Percentiles rank a stretch among this genome's conserved stretches.
These are phyloP conservation scores for Dryas octopetala DNA, from an alignment of 306 rosid genomes.

Conservation along the genomic window DNA sequence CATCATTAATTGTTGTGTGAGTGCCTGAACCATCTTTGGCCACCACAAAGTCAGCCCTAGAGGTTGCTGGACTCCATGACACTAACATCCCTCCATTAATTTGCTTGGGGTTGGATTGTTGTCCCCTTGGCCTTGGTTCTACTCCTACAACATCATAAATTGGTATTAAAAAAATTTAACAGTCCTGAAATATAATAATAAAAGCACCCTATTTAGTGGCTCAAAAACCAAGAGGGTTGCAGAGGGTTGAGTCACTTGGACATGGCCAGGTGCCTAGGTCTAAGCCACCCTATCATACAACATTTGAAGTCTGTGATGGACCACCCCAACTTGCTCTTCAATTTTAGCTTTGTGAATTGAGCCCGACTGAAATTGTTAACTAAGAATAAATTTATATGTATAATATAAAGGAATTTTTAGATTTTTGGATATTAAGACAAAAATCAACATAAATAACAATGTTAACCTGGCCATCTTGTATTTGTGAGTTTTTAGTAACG, in stretches of 20 bases:
- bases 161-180: background rate
- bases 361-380: too few relatives aligned
- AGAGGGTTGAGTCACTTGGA: background rate
- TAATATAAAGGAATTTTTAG: too few relatives aligned
- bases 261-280: too few relatives aligned
- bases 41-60: constrained; percentile 46
- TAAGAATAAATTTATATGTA: too few relatives aligned
- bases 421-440: too few relatives aligned
- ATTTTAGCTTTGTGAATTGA: too few relatives aligned
- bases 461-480: too few relatives aligned
- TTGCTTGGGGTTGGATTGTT: constrained; percentile 11
- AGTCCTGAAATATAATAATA: background rate
- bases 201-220: background rate
- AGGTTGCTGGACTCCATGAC: constrained; percentile 46
- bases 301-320: too few relatives aligned
- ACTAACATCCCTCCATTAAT: constrained; percentile 33
- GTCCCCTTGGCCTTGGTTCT: background rate
- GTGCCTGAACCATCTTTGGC: constrained; percentile 65
- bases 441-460: too few relatives aligned
- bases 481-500: too few relatives aligned
- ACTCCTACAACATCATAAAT: background rate
- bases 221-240: background rate
- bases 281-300: too few relatives aligned
- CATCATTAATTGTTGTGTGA: constrained; percentile 47
- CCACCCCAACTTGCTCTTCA: too few relatives aligned